These are phyloP conservation scores for Aspergillus sojae DNA, from an alignment of 2,329 filamentous ascomycete genomes.

Conservation along the genomic window DNA sequence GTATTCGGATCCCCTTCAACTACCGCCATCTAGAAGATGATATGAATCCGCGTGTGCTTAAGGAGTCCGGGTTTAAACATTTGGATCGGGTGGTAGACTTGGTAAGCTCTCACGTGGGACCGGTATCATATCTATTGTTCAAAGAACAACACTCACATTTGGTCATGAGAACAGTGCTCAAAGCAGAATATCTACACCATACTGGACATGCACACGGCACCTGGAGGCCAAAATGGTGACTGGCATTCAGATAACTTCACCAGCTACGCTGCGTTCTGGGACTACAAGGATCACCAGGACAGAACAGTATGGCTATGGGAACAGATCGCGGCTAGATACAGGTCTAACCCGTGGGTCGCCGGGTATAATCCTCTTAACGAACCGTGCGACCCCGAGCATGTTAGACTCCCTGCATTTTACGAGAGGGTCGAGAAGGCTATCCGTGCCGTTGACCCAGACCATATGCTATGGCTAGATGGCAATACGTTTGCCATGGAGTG, in stretches of 20 bases:
- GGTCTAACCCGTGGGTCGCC: constrained; percentile 51
- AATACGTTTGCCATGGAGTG: constrained; percentile 52
- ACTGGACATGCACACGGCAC: constrained; percentile 53
- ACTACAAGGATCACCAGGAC: constrained; percentile 55
- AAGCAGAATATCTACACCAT: constrained; percentile 54
- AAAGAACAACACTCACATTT: background rate
- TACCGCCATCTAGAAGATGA: constrained; percentile 57
- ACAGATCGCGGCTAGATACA: constrained; percentile 50
- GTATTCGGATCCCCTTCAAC: constrained; percentile 63
- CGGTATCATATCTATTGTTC: background rate
- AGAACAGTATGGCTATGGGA: constrained; percentile 54
- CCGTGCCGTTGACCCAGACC: constrained; percentile 48
- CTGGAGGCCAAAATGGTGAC: constrained; percentile 54
- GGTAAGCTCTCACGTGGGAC: constrained; percentile 20
- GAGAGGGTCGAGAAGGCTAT: constrained; percentile 51
- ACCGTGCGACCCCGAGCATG: constrained; percentile 52
- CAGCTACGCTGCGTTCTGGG: constrained; percentile 53
- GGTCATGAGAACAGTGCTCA: constrained; percentile 38
- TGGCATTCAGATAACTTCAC: constrained; percentile 55
- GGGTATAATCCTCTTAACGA: constrained; percentile 59
- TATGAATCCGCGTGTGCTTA: constrained; percentile 50
- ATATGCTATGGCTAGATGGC: constrained; percentile 51
- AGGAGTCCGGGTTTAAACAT: constrained; percentile 51
- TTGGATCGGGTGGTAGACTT: constrained; percentile 52
- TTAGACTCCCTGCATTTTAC: constrained; percentile 51